A percentile compares a stretch with the other conserved stretches of the same genome.
phyloP scores from a whole-genome alignment of 805 yeast genomes.

The Cyberlindnera lachancei region DNA sequence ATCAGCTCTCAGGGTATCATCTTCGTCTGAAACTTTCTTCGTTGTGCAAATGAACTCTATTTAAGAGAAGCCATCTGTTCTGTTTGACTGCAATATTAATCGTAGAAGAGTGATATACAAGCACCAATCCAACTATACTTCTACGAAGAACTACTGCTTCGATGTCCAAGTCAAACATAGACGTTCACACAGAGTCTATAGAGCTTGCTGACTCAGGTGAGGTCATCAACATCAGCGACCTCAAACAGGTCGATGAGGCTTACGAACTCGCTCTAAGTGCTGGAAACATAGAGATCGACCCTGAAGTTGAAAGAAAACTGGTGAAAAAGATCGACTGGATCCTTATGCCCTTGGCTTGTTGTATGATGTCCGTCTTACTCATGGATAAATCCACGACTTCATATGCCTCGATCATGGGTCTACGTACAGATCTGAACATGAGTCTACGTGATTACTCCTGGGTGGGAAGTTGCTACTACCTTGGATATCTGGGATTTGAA shows the following conservation, averaged over 20 bases:
- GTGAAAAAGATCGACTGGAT: slow-evolving; percentile 6
- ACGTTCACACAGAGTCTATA: no score
- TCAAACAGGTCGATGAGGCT: slow-evolving; percentile 6
- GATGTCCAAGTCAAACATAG: no score
- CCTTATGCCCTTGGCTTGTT: slow-evolving; percentile 5
- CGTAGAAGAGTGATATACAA: no score
- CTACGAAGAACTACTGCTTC: no score
- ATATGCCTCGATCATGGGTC: slow-evolving; percentile 46
- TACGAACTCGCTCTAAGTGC: slow-evolving; percentile 3
- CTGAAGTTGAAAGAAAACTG: slow-evolving; percentile 4
- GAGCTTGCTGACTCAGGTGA: neutral
- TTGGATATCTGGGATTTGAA: slow-evolving; percentile 58
- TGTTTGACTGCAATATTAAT: no score
- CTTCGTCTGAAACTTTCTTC: no score
- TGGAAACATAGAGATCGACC: slow-evolving; percentile 1
- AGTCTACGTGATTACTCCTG: slow-evolving; percentile 38
- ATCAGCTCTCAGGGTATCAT: no score
- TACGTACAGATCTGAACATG: slow-evolving; percentile 38
- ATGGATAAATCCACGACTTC: slow-evolving; percentile 9
- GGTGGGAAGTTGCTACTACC: slow-evolving; percentile 52
- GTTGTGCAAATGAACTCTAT: no score
- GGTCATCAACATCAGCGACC: neutral
- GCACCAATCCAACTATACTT: no score
- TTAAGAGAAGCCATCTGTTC: no score
- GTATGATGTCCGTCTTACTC: slow-evolving; percentile 4